Percentiles rank a stretch among this genome's conserved stretches.
Evolutionary conservation across 2,329 filamentous ascomycete species (phyloP).

Genomic region (Epichloe scottii): DNA sequence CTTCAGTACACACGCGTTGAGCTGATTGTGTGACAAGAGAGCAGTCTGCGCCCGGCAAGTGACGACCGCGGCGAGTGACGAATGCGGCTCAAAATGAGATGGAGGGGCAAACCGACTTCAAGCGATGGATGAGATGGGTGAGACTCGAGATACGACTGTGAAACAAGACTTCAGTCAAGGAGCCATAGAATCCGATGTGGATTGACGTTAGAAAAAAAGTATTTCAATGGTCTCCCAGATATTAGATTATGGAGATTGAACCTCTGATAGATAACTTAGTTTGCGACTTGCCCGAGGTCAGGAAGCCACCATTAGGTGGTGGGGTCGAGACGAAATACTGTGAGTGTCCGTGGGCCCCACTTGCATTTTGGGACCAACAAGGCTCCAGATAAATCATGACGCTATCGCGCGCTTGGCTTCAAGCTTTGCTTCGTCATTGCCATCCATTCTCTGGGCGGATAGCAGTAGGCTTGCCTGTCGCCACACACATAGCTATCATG

Average conservation of each 20-base stretch:
- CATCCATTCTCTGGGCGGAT: neutral
- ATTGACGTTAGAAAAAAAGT: neutral
- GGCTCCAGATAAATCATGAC: neutral
- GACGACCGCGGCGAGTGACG: neutral
- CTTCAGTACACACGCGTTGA: neutral
- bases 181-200: too few species aligned
- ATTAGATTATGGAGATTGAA: neutral
- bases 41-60: neutral
- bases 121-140: neutral
- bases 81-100: neutral
- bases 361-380: neutral
- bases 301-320: slow-evolving; percentile 1
- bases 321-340: neutral
- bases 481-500: slow-evolving; percentile 23
- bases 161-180: neutral
- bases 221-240: neutral
- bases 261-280: neutral
- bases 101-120: neutral
- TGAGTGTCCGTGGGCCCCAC: too few species aligned
- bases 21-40: neutral
- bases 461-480: neutral
- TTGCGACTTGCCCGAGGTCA: neutral
- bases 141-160: neutral
- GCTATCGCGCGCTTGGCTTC: neutral
- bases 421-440: neutral